Conservation (phyloP, 1,139 yeast species). For the Taphrina communis region DNA sequence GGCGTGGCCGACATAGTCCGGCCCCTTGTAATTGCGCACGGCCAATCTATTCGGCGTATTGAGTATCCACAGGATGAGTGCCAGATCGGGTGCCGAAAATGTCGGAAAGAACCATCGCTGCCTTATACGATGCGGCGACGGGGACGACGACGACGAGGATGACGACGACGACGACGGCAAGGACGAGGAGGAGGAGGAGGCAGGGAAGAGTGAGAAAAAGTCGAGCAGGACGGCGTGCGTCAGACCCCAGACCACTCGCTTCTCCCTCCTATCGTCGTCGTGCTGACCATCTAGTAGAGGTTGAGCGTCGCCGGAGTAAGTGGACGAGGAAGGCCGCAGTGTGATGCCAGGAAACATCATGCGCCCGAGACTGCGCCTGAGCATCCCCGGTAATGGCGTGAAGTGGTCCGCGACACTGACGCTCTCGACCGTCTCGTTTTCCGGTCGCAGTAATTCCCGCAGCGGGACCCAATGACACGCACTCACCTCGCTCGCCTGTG, state of each 20-base stretch:
- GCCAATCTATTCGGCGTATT: constrained; percentile 11
- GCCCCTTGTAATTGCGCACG: constrained; percentile 10
- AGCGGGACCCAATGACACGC: constrained; percentile 55
- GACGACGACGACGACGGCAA: too few relatives aligned
- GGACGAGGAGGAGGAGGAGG: not conserved
- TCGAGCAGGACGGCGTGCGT: constrained; percentile 52
- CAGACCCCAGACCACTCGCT: constrained; percentile 52
- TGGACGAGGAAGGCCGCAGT: constrained; percentile 46
- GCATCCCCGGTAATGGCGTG: not conserved
- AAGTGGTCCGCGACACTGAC: constrained; percentile 44
- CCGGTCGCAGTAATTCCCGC: constrained; percentile 47
- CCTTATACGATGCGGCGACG: too few relatives aligned
- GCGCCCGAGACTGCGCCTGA: constrained; percentile 49
- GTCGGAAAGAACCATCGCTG: constrained; percentile 28
- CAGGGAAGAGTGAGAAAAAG: constrained; percentile 48
- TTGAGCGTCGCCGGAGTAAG: not conserved
- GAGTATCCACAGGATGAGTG: constrained; percentile 9
- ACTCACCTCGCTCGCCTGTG: constrained; percentile 43
- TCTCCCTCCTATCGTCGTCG: constrained; percentile 1
- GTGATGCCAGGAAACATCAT: constrained; percentile 51
- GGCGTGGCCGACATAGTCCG: constrained; percentile 28
- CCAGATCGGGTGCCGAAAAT: constrained; percentile 24
- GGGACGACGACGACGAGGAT: too few relatives aligned
- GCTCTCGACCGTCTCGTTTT: constrained; percentile 46
- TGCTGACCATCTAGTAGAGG: not conserved